A percentile compares a stretch with the other conserved stretches of the same genome.
Evolutionary conservation across 2,329 filamentous ascomycete genomes (phyloP).

Genomic region (Xylaria sp.): DNA sequence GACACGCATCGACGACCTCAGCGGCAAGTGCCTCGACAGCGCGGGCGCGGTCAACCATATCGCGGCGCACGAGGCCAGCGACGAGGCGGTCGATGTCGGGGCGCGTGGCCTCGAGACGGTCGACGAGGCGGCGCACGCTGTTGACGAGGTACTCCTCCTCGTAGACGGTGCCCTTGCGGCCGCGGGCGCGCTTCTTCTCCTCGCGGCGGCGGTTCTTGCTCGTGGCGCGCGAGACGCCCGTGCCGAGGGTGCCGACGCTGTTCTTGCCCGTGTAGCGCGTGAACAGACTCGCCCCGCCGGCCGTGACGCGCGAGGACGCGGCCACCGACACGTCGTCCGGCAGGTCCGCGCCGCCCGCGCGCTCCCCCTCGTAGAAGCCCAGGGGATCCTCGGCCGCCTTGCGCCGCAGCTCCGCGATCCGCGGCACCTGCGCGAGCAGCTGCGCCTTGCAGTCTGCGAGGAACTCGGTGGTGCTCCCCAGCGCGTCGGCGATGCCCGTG

Average conservation of each 20-base stretch:
- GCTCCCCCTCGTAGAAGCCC: slow-evolving; percentile 84
- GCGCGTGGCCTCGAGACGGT: slow-evolving; percentile 75
- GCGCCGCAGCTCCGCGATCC: slow-evolving; percentile 78
- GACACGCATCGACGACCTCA: slow-evolving; percentile 76
- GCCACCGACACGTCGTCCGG: slow-evolving; percentile 94
- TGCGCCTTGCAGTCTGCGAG: slow-evolving; percentile 92
- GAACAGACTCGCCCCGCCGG: slow-evolving; percentile 83
- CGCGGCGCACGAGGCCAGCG: slow-evolving; percentile 75
- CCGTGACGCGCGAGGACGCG: slow-evolving; percentile 78
- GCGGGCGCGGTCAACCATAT: slow-evolving; percentile 85
- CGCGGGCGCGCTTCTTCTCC: slow-evolving; percentile 91
- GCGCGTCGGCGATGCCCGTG: slow-evolving; percentile 76
- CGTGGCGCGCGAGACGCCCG: slow-evolving; percentile 76
- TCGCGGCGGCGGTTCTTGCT: slow-evolving; percentile 87
- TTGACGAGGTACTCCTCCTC: slow-evolving; percentile 97
- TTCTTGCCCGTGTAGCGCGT: slow-evolving; percentile 84
- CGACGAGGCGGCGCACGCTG: slow-evolving; percentile 80
- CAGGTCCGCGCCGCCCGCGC: slow-evolving; percentile 67
- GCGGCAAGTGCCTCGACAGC: slow-evolving; percentile 75
- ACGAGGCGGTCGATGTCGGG: slow-evolving; percentile 77
- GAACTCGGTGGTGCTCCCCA: slow-evolving; percentile 84
- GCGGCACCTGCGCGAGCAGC: slow-evolving; percentile 81
- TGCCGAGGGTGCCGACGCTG: slow-evolving; percentile 71
- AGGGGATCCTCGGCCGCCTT: slow-evolving; percentile 86
- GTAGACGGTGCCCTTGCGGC: slow-evolving; percentile 96